Evolutionary conservation across 768 basidiomycete species (phyloP), one percentile per base, ranked within the genome.

Genomic region (Psilocybe tampanensis): DNA sequence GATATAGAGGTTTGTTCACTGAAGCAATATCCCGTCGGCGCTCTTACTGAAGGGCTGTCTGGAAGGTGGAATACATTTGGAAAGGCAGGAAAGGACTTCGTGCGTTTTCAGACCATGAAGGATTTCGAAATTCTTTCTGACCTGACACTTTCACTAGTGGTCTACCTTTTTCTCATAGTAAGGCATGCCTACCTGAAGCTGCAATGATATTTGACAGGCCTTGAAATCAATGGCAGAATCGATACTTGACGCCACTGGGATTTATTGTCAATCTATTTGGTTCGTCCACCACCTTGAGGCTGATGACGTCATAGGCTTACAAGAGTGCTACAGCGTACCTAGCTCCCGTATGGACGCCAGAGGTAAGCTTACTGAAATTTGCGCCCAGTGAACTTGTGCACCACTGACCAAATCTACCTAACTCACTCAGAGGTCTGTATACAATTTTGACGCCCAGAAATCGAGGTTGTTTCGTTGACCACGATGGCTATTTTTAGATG

Each of bases 241-340:
- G 86, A 32, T 87, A 87, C 62, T 61, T 86, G 17, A 85, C 81
- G 0, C 85, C 85, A 0, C 68, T 86, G 2, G 83, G 82, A 0
- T 87, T 87, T 63, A 78, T 86, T 19, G 68, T 86, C 29, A 85
- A 86, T 56, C 62, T 85, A 4, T 76, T 72, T 49, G 81, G 77
- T 76, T 7, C 1, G 48, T 33, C 12, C 26, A 29, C 9, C 29
- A 4, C 9, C 29, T 4, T 29, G 4, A 9, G 29, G 9, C 29
- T 29, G 29, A 29, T 29, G 29, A 29, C 29, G 29, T 29, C 29
- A 29, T 29, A 29, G 4, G 29, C 29, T 29, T 29, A 26, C 26
- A 23, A 18, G 29, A 56, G 72, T 70, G 70, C 15, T 73, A 72
- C 56, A 79, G 79, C 79, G 17, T 80, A 79, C 56, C 57, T 76